These are phyloP conservation scores for Sphaceloma murrayae DNA, from an alignment of 2,329 filamentous ascomycete genomes.

Conservation along the genomic window DNA sequence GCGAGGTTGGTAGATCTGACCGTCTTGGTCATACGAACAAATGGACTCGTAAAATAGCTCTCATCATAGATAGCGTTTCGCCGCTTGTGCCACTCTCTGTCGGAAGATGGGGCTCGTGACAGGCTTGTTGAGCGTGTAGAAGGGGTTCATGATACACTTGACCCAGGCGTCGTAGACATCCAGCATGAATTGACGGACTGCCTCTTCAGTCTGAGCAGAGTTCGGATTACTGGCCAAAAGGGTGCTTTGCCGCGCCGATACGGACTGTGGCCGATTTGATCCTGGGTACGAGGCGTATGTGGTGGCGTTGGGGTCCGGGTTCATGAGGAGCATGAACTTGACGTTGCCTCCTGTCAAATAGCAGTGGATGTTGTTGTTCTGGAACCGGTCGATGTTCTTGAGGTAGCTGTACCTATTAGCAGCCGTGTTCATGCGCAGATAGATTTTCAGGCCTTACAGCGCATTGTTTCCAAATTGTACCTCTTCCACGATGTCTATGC, in stretches of 20 bases:
- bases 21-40: no score
- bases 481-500: conserved; percentile 90
- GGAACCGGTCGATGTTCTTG: conserved; percentile 93
- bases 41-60: neutral
- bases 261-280: conserved; percentile 23
- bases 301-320: conserved; percentile 47
- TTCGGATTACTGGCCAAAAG: conserved; percentile 57
- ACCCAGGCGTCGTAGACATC: conserved; percentile 96
- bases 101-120: conserved; percentile 82
- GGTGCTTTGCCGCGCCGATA: conserved; percentile 27
- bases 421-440: neutral
- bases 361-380: conserved; percentile 88
- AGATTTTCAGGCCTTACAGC: conserved; percentile 48
- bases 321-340: conserved; percentile 89
- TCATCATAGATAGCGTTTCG: conserved; percentile 81
- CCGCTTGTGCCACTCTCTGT: conserved; percentile 70
- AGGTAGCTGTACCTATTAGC: conserved; percentile 58
- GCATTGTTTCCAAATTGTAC: conserved; percentile 83
- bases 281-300: conserved; percentile 28
- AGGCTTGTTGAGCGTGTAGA: conserved; percentile 77
- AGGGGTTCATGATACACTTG: conserved; percentile 95
- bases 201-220: conserved; percentile 85
- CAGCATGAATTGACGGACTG: conserved; percentile 84
- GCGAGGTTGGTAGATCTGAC: no score
- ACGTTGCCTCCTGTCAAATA: conserved; percentile 89